Evolutionary conservation across 768 basidiomycete species (phyloP).

Genomic region (Termitomyces sp.): DNA sequence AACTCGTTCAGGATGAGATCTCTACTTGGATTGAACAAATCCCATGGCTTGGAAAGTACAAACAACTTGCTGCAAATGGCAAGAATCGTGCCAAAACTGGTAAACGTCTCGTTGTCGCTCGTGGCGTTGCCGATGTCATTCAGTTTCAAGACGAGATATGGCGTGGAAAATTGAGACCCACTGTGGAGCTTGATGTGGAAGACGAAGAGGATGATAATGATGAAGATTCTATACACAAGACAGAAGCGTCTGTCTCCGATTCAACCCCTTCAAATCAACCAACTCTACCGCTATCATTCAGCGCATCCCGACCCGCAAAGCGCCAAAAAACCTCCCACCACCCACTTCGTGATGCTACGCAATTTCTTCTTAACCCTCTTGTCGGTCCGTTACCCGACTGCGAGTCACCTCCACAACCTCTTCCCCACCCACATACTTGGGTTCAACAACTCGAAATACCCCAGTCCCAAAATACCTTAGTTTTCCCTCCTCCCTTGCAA

Average conservation of each 20-base stretch:
- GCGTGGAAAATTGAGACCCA: conserved; percentile 33
- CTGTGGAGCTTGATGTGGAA: conserved; percentile 33
- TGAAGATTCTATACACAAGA: background rate
- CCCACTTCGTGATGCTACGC: conserved; percentile 40
- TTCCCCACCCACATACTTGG: background rate
- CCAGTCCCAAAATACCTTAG: background rate
- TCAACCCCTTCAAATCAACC: background rate
- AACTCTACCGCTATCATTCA: background rate
- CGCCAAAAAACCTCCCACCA: conserved; percentile 13
- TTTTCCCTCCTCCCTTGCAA: conserved; percentile 1
- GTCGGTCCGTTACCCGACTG: conserved; percentile 22
- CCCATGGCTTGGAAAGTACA: conserved; percentile 67
- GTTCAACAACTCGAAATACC: background rate
- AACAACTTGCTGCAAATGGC: conserved; percentile 20
- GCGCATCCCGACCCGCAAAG: conserved; percentile 8
- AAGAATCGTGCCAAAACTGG: conserved; percentile 54
- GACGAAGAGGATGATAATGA: conserved; percentile 20
- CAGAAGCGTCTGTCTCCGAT: background rate
- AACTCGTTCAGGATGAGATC: conserved; percentile 54
- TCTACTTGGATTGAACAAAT: conserved; percentile 56
- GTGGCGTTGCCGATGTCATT: conserved; percentile 64
- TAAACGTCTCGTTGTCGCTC: conserved; percentile 60
- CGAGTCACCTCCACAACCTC: conserved; percentile 7
- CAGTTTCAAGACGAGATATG: conserved; percentile 63
- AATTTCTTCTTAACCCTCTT: conserved; percentile 58